Conservation (phyloP, 257 asterid genomes). For the Orobanche coerulescens region DNA sequence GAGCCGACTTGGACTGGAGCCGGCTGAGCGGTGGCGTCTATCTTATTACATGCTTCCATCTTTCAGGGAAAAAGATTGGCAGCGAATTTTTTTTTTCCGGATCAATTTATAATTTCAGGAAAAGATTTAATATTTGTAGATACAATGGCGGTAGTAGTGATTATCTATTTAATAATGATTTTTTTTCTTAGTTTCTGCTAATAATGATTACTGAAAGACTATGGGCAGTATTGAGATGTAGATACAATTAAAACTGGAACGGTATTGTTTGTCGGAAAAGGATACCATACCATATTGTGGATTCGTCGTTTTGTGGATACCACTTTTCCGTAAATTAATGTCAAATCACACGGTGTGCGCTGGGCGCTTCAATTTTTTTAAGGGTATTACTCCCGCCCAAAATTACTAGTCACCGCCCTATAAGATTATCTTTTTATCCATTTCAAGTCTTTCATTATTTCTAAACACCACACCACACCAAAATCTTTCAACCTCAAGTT, state of each 20-base stretch:
- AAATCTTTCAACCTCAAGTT: too few relatives aligned
- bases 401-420: too few relatives aligned
- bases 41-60: conserved; percentile 27
- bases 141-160: background rate
- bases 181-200: background rate
- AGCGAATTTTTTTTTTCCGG: background rate
- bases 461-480: too few relatives aligned
- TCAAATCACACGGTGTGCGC: too few relatives aligned
- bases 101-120: background rate
- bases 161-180: background rate
- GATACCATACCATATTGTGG: too few relatives aligned
- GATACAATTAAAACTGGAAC: background rate
- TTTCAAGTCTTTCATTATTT: too few relatives aligned
- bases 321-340: background rate
- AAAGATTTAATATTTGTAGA: background rate
- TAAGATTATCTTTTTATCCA: too few relatives aligned
- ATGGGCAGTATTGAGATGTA: conserved; percentile 28
- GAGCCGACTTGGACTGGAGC: conserved; percentile 17
- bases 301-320: background rate
- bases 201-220: conserved; percentile 12
- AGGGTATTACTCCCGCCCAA: too few relatives aligned
- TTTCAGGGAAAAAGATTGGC: too few relatives aligned
- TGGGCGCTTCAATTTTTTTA: too few relatives aligned
- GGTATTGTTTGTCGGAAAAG: conserved; percentile 9
- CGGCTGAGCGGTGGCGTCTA: conserved; percentile 15